A percentile compares a stretch with the other conserved stretches of the same genome.
Evolutionary conservation across 2,329 filamentous ascomycete species (phyloP).

Genomic region (Microcyclosporella mali): DNA sequence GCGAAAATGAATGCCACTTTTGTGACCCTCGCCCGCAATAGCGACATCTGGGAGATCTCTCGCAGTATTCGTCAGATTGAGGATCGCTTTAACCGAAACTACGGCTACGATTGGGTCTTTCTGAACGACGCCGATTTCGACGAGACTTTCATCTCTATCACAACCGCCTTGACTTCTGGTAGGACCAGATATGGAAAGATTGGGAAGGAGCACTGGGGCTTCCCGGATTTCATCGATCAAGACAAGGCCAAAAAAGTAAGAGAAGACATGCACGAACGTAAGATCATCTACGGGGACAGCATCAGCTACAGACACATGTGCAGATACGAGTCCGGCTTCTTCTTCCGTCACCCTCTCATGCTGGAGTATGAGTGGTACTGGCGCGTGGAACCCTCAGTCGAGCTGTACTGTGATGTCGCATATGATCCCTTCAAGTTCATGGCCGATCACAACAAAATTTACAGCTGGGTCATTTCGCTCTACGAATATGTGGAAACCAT

Average conservation of each 20-base stretch:
- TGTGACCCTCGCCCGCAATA: conserved; percentile 88
- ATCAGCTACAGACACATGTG: conserved; percentile 99
- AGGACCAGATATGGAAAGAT: conserved; percentile 89
- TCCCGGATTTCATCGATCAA: conserved; percentile 91
- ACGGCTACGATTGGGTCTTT: conserved; percentile 99
- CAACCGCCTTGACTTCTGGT: conserved; percentile 81
- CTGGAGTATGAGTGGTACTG: conserved; percentile 98
- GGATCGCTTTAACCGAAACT: conserved; percentile 95
- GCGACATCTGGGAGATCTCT: conserved; percentile 92
- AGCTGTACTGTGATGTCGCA: conserved; percentile 91
- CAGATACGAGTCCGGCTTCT: conserved; percentile 97
- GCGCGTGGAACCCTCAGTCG: conserved; percentile 94
- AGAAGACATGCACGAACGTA: conserved; percentile 85
- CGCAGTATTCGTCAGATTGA: conserved; percentile 93
- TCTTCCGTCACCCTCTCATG: conserved; percentile 93
- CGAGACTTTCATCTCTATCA: conserved; percentile 87
- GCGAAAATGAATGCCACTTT: conserved; percentile 94
- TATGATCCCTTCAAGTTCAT: conserved; percentile 97
- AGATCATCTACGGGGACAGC: conserved; percentile 98
- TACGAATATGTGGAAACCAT: conserved; percentile 98
- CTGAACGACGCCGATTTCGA: conserved; percentile 94
- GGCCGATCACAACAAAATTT: conserved; percentile 95
- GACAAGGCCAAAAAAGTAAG: conserved; percentile 85
- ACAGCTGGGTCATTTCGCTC: conserved; percentile 90
- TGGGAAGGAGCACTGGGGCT: conserved; percentile 90